phyloP scores from a whole-genome alignment of 148 eudicot species.

The Bassia scoparia region DNA sequence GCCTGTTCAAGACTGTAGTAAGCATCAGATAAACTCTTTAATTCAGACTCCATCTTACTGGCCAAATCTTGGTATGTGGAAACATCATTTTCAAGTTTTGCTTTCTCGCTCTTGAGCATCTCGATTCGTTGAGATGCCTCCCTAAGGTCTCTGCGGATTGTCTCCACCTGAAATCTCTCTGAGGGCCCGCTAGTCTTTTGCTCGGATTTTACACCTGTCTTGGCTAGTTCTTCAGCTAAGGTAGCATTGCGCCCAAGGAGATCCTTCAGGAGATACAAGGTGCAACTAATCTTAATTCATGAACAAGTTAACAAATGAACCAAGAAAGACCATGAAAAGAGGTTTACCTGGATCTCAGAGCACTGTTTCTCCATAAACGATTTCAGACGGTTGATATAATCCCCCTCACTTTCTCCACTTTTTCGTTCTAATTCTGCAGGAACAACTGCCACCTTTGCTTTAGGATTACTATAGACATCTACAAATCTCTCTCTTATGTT shows the following conservation, averaged over 20 bases:
- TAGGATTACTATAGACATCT: conserved; percentile 76
- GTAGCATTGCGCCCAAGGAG: conserved; percentile 76
- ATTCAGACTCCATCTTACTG: conserved; percentile 72
- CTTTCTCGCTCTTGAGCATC: conserved; percentile 57
- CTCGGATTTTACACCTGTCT: conserved; percentile 48
- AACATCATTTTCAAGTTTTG: conserved; percentile 62
- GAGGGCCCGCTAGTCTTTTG: conserved; percentile 51
- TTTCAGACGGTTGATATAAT: conserved; percentile 69
- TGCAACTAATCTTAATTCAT: not conserved
- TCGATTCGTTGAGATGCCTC: conserved; percentile 62
- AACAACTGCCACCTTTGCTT: conserved; percentile 77
- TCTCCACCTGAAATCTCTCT: conserved; percentile 68
- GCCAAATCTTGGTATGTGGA: conserved; percentile 50
- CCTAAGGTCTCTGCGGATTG: conserved; percentile 68
- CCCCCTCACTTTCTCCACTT: conserved; percentile 67
- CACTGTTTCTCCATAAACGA: conserved; percentile 85
- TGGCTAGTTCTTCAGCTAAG: conserved; percentile 73
- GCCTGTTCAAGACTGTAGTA: conserved; percentile 91
- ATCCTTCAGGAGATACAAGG: conserved; percentile 41
- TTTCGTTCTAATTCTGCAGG: conserved; percentile 83
- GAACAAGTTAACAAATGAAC: not conserved
- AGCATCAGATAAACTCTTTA: conserved; percentile 86
- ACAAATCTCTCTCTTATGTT: conserved; percentile 73
- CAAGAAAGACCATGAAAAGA: not conserved
- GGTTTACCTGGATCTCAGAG: conserved; percentile 80